Conservation (phyloP, 2,329 filamentous ascomycete species). For the Aureobasidium namibiae region DNA sequence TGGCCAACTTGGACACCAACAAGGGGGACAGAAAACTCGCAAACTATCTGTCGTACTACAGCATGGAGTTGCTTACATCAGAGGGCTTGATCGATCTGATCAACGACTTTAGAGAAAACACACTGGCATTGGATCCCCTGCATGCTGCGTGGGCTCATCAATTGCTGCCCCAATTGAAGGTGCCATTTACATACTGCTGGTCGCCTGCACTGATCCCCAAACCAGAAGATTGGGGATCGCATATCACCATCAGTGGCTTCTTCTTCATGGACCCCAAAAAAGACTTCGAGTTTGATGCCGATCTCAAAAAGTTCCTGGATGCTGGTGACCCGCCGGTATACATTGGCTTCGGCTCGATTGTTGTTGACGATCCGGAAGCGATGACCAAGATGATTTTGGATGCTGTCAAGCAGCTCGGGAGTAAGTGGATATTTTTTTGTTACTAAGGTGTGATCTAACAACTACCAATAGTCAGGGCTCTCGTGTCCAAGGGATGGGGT, state of each 20-base stretch:
- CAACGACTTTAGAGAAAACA: constrained; percentile 63
- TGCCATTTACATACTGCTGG: constrained; percentile 92
- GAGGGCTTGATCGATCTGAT: constrained; percentile 86
- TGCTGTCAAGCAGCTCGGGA: constrained; percentile 49
- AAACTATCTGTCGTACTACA: constrained; percentile 74
- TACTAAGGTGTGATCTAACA: neutral
- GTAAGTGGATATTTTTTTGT: constrained; percentile 27
- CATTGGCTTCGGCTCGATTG: constrained; percentile 77
- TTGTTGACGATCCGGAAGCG: constrained; percentile 65
- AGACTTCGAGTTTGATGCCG: constrained; percentile 39
- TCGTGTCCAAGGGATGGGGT: constrained; percentile 50
- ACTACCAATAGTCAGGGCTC: constrained; percentile 13
- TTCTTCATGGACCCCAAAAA: constrained; percentile 59
- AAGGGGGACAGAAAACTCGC: constrained; percentile 70
- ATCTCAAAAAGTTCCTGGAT: constrained; percentile 33
- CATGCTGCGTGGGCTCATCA: constrained; percentile 77
- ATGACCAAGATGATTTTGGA: constrained; percentile 67
- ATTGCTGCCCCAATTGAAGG: constrained; percentile 62
- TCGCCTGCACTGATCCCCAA: constrained; percentile 72
- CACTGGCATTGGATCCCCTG: constrained; percentile 63
- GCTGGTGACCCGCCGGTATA: constrained; percentile 67
- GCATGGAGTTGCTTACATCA: constrained; percentile 90
- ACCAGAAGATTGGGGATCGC: constrained; percentile 63
- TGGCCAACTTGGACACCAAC: constrained; percentile 71
- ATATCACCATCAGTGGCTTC: constrained; percentile 69